A percentile compares a stretch with the other conserved stretches of the same genome.
Evolutionary conservation across 2,329 filamentous ascomycete species (phyloP).

Genomic region (Aspergillus japonicus): DNA sequence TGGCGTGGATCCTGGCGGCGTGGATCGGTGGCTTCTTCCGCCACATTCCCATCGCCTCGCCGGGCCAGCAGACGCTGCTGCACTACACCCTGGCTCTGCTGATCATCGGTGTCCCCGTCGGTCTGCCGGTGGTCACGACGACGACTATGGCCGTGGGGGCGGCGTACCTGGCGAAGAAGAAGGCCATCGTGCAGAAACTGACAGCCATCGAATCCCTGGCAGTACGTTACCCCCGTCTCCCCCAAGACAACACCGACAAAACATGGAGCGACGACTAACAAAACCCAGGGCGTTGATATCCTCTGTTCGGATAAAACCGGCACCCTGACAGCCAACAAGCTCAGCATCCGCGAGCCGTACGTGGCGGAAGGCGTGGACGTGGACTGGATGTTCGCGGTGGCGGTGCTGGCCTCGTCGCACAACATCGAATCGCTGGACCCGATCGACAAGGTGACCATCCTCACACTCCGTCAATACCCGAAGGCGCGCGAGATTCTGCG

Average conservation of each 20-base stretch:
- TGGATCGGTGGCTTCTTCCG: slow-evolving; percentile 81
- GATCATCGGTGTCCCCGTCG: slow-evolving; percentile 78
- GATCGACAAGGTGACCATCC: slow-evolving; percentile 76
- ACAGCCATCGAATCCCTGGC: slow-evolving; percentile 75
- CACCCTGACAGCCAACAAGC: slow-evolving; percentile 62
- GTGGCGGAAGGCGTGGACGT: slow-evolving; percentile 74
- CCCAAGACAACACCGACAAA: background rate
- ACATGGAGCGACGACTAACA: slow-evolving; percentile 12
- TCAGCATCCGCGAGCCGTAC: slow-evolving; percentile 74
- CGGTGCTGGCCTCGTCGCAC: slow-evolving; percentile 72
- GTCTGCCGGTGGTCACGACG: slow-evolving; percentile 75
- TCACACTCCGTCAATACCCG: slow-evolving; percentile 71
- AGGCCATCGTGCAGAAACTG: slow-evolving; percentile 77
- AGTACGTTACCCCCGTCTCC: slow-evolving; percentile 37
- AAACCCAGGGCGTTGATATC: slow-evolving; percentile 63
- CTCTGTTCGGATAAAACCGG: slow-evolving; percentile 81
- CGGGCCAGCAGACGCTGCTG: slow-evolving; percentile 62
- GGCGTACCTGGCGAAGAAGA: slow-evolving; percentile 73
- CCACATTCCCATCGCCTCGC: slow-evolving; percentile 58
- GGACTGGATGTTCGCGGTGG: slow-evolving; percentile 82
- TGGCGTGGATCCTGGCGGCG: slow-evolving; percentile 70
- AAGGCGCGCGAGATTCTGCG: slow-evolving; percentile 72
- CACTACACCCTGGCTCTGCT: slow-evolving; percentile 68
- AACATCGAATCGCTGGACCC: slow-evolving; percentile 75
- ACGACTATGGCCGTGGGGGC: slow-evolving; percentile 76